These are phyloP conservation scores for Periconia digitata DNA, from an alignment of 2,329 filamentous ascomycete genomes.

Conservation along the genomic window DNA sequence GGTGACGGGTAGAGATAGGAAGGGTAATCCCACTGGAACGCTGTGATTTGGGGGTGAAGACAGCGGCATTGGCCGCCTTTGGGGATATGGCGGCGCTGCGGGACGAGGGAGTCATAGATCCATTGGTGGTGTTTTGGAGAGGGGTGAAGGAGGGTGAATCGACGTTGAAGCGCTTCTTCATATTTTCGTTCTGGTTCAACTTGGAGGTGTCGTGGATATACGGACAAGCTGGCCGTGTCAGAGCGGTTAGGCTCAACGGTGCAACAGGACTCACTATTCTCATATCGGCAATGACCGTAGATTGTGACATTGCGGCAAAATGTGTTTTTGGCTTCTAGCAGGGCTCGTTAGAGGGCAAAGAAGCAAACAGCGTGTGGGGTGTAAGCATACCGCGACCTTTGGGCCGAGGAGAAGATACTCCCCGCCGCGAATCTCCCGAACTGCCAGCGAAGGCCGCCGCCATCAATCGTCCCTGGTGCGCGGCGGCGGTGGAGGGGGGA, in stretches of 20 bases:
- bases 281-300: slow-evolving; percentile 89
- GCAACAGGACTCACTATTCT: slow-evolving; percentile 62
- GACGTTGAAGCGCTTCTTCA: slow-evolving; percentile 83
- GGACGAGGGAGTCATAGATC: slow-evolving; percentile 46
- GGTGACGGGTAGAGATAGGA: slow-evolving; percentile 7
- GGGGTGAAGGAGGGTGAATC: slow-evolving; percentile 96
- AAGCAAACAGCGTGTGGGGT: background rate
- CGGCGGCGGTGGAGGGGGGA: slow-evolving; percentile 17
- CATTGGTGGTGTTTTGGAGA: slow-evolving; percentile 53
- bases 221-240: slow-evolving; percentile 58
- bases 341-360: slow-evolving; percentile 21
- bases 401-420: slow-evolving; percentile 46
- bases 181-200: slow-evolving; percentile 54
- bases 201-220: slow-evolving; percentile 85
- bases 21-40: slow-evolving; percentile 40
- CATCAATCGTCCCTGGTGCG: slow-evolving; percentile 34
- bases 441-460: slow-evolving; percentile 39
- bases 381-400: slow-evolving; percentile 44
- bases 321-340: slow-evolving; percentile 74
- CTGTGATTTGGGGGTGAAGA: slow-evolving; percentile 72
- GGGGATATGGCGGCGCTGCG: slow-evolving; percentile 83
- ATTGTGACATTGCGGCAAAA: slow-evolving; percentile 91
- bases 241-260: slow-evolving; percentile 5
- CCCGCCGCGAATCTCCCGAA: slow-evolving; percentile 45
- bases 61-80: slow-evolving; percentile 84